Percentiles rank a stretch among this genome's conserved stretches.
Evolutionary conservation across 1,284 basidiomycete species (phyloP).

Genomic region (Stygiomarasmius scandens): DNA sequence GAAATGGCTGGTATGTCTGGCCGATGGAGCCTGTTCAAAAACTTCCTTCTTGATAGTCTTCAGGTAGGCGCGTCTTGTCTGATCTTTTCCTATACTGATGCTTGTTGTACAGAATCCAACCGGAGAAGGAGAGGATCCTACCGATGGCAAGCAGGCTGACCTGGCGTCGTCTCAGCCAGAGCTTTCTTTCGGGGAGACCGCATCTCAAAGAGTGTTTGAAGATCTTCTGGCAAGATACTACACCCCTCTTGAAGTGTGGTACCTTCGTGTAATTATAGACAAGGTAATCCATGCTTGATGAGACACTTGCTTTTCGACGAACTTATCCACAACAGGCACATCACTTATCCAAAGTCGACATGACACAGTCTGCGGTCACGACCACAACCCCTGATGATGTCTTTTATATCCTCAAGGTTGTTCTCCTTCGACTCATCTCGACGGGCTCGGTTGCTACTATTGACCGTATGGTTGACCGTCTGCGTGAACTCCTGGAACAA

Average conservation of each 20-base stretch:
- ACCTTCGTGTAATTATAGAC: conserved; percentile 84
- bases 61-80: conserved; percentile 40
- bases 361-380: conserved; percentile 59
- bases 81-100: conserved; percentile 16
- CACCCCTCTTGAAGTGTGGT: conserved; percentile 91
- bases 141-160: neutral
- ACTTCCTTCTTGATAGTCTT: conserved; percentile 81
- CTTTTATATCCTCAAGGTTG: conserved; percentile 90
- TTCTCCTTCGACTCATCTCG: conserved; percentile 74
- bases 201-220: conserved; percentile 65
- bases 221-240: conserved; percentile 78
- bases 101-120: neutral
- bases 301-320: conserved; percentile 1
- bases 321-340: conserved; percentile 56
- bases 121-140: neutral
- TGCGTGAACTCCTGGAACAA: conserved; percentile 76
- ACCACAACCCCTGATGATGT: conserved; percentile 89
- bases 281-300: conserved; percentile 56
- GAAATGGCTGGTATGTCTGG: conserved; percentile 90
- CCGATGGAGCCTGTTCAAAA: conserved; percentile 89
- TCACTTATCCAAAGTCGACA: conserved; percentile 66
- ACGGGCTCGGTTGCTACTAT: conserved; percentile 70
- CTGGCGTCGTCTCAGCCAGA: conserved; percentile 7
- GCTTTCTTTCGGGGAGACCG: conserved; percentile 49
- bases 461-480: conserved; percentile 57